These are phyloP conservation scores for Metschnikowia chrysomelidarum DNA, from an alignment of 805 yeast species.

Conservation along the genomic window DNA sequence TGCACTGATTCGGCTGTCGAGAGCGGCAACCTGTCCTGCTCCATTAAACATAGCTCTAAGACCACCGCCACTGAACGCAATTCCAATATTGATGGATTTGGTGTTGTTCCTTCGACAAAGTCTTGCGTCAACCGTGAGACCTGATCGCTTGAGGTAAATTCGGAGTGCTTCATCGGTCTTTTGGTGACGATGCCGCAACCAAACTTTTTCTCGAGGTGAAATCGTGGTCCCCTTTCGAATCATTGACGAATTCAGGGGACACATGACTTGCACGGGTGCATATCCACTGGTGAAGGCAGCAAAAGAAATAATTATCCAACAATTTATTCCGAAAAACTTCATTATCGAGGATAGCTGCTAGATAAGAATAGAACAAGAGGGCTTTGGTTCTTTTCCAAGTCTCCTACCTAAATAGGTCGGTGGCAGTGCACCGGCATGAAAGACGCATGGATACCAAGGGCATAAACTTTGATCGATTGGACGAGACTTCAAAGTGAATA, in stretches of 20 bases:
- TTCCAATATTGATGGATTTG: constrained; percentile 21
- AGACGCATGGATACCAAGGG: no score
- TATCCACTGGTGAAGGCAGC: constrained; percentile 34
- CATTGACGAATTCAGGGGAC: constrained; percentile 41
- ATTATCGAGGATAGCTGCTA: no score
- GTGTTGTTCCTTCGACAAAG: neutral
- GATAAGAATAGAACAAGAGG: no score
- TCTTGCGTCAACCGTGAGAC: constrained; percentile 4
- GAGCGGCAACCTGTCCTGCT: constrained; percentile 20
- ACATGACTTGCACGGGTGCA: constrained; percentile 58
- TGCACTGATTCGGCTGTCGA: constrained; percentile 16
- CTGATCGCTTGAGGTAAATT: constrained; percentile 12
- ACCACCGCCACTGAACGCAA: constrained; percentile 39
- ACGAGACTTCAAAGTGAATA: no score
- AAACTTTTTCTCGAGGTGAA: constrained; percentile 46
- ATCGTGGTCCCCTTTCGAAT: constrained; percentile 50
- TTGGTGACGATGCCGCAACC: constrained; percentile 41
- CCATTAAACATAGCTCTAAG: constrained; percentile 36
- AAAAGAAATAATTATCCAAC: no score
- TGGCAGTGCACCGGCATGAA: no score
- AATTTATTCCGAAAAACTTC: no score
- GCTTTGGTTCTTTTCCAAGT: no score
- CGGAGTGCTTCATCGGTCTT: constrained; percentile 16
- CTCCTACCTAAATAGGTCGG: no score
- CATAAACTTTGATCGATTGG: no score